Conservation (phyloP, 371 early-diverging fungal species). For the Zancudomyces culisetae region DNA sequence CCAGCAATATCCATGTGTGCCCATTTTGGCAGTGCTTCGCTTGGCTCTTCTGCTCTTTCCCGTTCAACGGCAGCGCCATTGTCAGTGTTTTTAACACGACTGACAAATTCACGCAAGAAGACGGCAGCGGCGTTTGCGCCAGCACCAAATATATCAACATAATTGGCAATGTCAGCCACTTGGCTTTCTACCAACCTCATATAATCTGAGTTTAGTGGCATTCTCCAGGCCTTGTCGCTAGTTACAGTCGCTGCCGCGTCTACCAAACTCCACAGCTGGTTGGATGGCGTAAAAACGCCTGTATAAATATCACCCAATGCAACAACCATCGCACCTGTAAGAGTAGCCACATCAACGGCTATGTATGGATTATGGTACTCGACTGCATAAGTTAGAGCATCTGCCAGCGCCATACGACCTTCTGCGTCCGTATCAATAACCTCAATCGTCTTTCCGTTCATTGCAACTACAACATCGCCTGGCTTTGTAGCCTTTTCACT, state of each 20-base stretch:
- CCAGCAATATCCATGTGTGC: slow-evolving; percentile 86
- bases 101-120: slow-evolving; percentile 73
- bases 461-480: slow-evolving; percentile 59
- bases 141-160: slow-evolving; percentile 37
- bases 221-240: slow-evolving; percentile 85
- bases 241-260: slow-evolving; percentile 37
- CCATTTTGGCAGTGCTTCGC: slow-evolving; percentile 28
- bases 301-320: slow-evolving; percentile 74
- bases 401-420: slow-evolving; percentile 78
- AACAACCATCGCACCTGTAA: slow-evolving; percentile 85
- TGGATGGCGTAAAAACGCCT: slow-evolving; percentile 74
- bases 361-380: slow-evolving; percentile 43
- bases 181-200: slow-evolving; percentile 50
- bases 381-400: slow-evolving; percentile 62
- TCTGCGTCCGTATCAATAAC: slow-evolving; percentile 84
- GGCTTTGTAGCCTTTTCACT: slow-evolving; percentile 56
- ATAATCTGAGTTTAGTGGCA: slow-evolving; percentile 66
- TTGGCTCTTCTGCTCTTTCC: slow-evolving; percentile 6
- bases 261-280: slow-evolving; percentile 50
- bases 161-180: slow-evolving; percentile 77
- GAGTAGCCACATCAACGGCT: slow-evolving; percentile 65
- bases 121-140: slow-evolving; percentile 87
- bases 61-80: neutral
- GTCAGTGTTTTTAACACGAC: neutral
- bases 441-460: slow-evolving; percentile 58